Conservation (phyloP, 2,329 filamentous ascomycete species). For the Sporothrix inflata region DNA sequence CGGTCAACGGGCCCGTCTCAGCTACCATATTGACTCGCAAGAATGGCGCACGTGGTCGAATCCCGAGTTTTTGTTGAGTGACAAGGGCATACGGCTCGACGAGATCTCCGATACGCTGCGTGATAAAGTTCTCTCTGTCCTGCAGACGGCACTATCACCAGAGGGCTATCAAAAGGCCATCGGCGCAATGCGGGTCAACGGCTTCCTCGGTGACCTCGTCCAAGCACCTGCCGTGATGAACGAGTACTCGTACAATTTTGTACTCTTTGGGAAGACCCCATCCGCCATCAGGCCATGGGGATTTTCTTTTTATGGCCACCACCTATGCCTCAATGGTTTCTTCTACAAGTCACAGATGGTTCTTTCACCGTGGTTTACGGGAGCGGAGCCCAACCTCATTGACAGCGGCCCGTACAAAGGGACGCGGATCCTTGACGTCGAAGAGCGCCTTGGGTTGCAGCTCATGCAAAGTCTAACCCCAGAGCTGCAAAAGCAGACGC, state of each 20-base stretch:
- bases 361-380: slow-evolving; percentile 75
- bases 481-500: slow-evolving; percentile 54
- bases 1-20: slow-evolving; percentile 43
- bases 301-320: slow-evolving; percentile 76
- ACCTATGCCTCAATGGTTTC: slow-evolving; percentile 74
- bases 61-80: slow-evolving; percentile 70
- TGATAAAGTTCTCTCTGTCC: slow-evolving; percentile 55
- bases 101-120: slow-evolving; percentile 50
- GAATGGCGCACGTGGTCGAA: slow-evolving; percentile 75
- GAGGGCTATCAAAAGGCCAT: slow-evolving; percentile 75
- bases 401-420: slow-evolving; percentile 66
- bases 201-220: slow-evolving; percentile 72
- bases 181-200: slow-evolving; percentile 72
- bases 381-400: slow-evolving; percentile 77
- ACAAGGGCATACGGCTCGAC: slow-evolving; percentile 72
- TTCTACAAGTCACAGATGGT: slow-evolving; percentile 67
- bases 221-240: slow-evolving; percentile 67
- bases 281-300: slow-evolving; percentile 66
- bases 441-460: slow-evolving; percentile 66
- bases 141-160: slow-evolving; percentile 63
- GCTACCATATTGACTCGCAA: slow-evolving; percentile 68
- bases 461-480: slow-evolving; percentile 67
- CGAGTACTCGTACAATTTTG: slow-evolving; percentile 67
- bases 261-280: slow-evolving; percentile 42
- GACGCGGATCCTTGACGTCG: slow-evolving; percentile 66